These are phyloP conservation scores for Colletotrichum higginsianum DNA, from an alignment of 2,329 filamentous ascomycete species.

Conservation along the genomic window DNA sequence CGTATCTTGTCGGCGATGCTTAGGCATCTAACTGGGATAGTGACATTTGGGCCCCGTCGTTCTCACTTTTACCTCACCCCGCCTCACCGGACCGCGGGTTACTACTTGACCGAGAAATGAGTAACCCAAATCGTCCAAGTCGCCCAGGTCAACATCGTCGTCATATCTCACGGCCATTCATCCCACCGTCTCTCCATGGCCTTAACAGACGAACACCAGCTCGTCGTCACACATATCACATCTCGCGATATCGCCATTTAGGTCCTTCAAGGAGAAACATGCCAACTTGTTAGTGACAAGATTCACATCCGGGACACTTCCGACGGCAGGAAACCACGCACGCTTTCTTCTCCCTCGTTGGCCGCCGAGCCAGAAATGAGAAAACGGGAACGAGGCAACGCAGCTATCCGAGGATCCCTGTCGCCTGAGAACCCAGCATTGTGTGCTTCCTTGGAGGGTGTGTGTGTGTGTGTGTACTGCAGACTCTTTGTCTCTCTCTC, in stretches of 20 bases:
- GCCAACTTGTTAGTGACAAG: neutral
- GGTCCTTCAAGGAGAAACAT: neutral
- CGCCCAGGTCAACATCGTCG: neutral
- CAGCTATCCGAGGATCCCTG: neutral
- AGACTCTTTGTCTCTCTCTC: neutral
- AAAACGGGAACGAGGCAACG: neutral
- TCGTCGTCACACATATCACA: neutral
- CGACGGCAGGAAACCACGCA: neutral
- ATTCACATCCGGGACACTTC: neutral
- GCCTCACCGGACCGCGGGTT: conserved; percentile 1
- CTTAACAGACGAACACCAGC: neutral
- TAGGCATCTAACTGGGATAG: too few relatives aligned
- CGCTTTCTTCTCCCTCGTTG: neutral
- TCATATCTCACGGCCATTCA: neutral
- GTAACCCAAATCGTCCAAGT: neutral
- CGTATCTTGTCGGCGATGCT: too few relatives aligned
- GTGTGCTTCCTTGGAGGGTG: neutral
- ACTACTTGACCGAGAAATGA: neutral
- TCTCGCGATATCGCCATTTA: neutral
- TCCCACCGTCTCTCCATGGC: too few relatives aligned
- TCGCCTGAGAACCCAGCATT: neutral
- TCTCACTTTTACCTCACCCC: neutral
- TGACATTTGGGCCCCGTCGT: conserved; percentile 1
- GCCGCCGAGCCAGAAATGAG: neutral
- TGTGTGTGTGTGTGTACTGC: too few relatives aligned